A percentile compares a stretch with the other conserved stretches of the same genome.
phyloP scores from a whole-genome alignment of 495 filamentous ascomycete genomes.

The Annulohypoxylon moriforme region DNA sequence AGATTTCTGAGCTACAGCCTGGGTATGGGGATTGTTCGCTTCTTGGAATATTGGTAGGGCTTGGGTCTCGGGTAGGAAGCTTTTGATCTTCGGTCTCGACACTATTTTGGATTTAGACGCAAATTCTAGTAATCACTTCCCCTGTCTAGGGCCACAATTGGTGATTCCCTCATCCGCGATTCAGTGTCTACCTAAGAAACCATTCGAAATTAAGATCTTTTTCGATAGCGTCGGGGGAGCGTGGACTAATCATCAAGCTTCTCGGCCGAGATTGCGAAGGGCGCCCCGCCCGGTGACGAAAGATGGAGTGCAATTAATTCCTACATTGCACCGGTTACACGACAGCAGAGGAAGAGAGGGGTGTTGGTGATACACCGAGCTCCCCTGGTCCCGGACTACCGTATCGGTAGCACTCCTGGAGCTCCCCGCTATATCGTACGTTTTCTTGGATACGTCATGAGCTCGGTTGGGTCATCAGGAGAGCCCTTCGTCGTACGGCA shows the following conservation, averaged over 20 bases:
- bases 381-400: neutral
- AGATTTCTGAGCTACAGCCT: neutral
- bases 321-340: constrained; percentile 2
- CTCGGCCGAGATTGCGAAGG: constrained; percentile 5
- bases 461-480: neutral
- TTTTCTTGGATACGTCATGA: constrained; percentile 2
- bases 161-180: neutral
- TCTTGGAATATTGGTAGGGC: constrained; percentile 1
- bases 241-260: neutral
- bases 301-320: neutral
- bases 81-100: neutral
- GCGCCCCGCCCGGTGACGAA: neutral
- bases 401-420: neutral
- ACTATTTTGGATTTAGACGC: neutral
- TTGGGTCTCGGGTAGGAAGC: neutral
- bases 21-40: neutral
- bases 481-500: neutral
- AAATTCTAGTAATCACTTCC: neutral
- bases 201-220: neutral
- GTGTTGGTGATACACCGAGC: neutral
- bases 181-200: neutral
- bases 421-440: constrained; percentile 1
- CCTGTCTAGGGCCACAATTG: neutral
- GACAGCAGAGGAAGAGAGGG: neutral
- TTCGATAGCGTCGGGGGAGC: neutral